Percentiles rank a stretch among this genome's conserved stretches.
phyloP scores from a whole-genome alignment of 352 stramenopile genomes.

The Blastocystis hominis region DNA sequence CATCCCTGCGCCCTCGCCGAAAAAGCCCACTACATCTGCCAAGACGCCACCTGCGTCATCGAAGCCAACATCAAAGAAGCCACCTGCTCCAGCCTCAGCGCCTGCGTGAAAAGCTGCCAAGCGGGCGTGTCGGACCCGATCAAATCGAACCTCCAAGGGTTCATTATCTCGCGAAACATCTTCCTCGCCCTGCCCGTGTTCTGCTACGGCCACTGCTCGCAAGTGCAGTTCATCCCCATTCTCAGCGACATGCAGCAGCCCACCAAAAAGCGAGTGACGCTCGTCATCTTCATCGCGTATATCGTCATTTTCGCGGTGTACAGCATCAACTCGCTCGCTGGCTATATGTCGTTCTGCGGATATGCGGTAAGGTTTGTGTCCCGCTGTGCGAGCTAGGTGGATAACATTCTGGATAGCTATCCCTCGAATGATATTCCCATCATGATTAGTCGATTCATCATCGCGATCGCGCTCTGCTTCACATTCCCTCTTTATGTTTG shows the following conservation, averaged over 20 bases:
- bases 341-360: conserved; percentile 53
- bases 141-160: not conserved
- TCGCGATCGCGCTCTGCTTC: conserved; percentile 53
- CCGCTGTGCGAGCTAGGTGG: not conserved
- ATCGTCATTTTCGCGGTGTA: conserved; percentile 50
- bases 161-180: conserved; percentile 52
- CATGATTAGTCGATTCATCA: conserved; percentile 21
- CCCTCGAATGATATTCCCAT: not conserved
- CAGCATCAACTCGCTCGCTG: conserved; percentile 44
- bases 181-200: conserved; percentile 53
- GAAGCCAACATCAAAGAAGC: not conserved
- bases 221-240: conserved; percentile 57
- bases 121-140: not conserved
- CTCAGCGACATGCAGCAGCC: conserved; percentile 30
- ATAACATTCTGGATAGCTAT: conserved; percentile 53
- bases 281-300: conserved; percentile 46
- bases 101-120: conserved; percentile 30
- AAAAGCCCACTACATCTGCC: conserved; percentile 10
- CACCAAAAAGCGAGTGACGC: conserved; percentile 6
- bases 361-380: not conserved
- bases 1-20: conserved; percentile 11
- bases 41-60: conserved; percentile 13
- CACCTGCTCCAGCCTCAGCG: not conserved
- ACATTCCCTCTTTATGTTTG: conserved; percentile 56
- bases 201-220: conserved; percentile 53